Conservation (phyloP, 306 rosid species). For the Vigna reflexopilosa region DNA sequence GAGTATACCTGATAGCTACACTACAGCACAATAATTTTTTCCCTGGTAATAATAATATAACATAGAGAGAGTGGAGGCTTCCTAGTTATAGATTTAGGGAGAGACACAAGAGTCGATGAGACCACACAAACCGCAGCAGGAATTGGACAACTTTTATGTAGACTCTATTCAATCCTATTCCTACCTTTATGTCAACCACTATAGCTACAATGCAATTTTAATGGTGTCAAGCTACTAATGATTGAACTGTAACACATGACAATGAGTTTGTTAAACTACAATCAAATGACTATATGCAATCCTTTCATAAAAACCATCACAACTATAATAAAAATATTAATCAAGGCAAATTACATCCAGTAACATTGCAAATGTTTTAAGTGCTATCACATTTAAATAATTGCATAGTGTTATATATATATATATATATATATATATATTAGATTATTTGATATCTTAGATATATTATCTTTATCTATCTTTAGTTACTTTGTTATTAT, state of each 20-base stretch:
- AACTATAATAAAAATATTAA: too few species aligned
- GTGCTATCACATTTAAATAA: too few species aligned
- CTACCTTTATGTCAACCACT: conserved; percentile 1
- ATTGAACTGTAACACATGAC: too few species aligned
- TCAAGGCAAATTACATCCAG: too few species aligned
- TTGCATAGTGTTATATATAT: too few species aligned
- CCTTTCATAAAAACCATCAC: background rate
- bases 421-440: too few species aligned
- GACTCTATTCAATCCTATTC: background rate
- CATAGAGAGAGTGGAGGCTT: background rate
- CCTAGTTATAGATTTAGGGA: background rate
- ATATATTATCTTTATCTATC: too few species aligned
- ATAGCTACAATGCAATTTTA: conserved; percentile 21
- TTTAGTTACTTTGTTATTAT: too few species aligned
- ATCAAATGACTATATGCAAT: background rate
- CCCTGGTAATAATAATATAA: background rate
- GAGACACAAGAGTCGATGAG: background rate
- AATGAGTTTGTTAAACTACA: too few species aligned
- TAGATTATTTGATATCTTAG: too few species aligned
- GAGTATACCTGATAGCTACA: conserved; percentile 1
- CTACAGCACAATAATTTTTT: background rate
- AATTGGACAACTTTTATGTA: background rate
- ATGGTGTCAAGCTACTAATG: too few species aligned
- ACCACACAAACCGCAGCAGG: background rate
- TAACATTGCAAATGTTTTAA: too few species aligned